These are phyloP conservation scores for Chlamydomonas eustigma DNA, from an alignment of 139 green algal species.

Conservation along the genomic window DNA sequence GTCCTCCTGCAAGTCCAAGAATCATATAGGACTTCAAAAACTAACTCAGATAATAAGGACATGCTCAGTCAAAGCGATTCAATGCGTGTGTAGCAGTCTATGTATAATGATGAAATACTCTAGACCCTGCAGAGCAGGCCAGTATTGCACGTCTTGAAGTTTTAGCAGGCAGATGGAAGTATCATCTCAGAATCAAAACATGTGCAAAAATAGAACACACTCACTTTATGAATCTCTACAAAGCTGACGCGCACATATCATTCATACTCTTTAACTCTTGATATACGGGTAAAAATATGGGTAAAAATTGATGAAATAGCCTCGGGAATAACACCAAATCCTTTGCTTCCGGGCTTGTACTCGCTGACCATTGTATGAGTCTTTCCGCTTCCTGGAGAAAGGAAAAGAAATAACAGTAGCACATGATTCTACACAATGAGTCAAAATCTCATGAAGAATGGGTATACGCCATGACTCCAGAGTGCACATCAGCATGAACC, in stretches of 20 bases:
- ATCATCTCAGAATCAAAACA: too few species aligned
- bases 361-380: conserved; percentile 87
- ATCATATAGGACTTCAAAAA: too few species aligned
- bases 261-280: conserved; percentile 33
- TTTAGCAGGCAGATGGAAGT: too few species aligned
- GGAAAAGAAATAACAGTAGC: conserved; percentile 57
- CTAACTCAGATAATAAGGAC: too few species aligned
- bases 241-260: conserved; percentile 82
- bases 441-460: conserved; percentile 77
- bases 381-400: conserved; percentile 65
- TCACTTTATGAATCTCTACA: conserved; percentile 93
- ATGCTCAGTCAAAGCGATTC: too few species aligned
- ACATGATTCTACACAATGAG: conserved; percentile 67
- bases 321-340: conserved; percentile 76
- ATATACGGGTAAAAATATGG: conserved; percentile 50
- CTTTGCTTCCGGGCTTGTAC: conserved; percentile 45
- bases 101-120: too few species aligned
- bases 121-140: too few species aligned
- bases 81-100: not conserved
- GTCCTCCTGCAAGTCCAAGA: too few species aligned
- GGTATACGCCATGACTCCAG: too few species aligned
- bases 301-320: conserved; percentile 76
- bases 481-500: conserved; percentile 85
- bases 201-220: too few species aligned
- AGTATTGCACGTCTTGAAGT: too few species aligned